Base-by-base conservation (phyloP, 176 grass and related monocot species). In the Oryza nivara region DNA sequence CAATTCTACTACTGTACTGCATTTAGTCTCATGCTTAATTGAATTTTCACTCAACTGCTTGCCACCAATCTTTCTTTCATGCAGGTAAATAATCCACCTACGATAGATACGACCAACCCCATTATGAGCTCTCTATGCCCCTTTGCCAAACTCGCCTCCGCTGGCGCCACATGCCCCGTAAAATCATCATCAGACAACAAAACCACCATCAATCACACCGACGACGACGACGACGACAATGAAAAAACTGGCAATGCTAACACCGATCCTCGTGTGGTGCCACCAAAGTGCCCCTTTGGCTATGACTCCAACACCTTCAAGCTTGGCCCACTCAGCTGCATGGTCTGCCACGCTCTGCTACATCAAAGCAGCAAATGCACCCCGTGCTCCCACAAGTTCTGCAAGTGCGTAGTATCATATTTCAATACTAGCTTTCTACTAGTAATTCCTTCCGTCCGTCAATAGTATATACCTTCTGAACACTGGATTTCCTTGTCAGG, bases 281-380 rank as follows among this genome's bases (percentile, higher is more conserved):
- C 91, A 35, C 73, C 96, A 26, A 99, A 96, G 70, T 99, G 96
- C 82, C 96, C 93, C 13, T 99, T 92, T 43, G 96, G 96, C 68
- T 99, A 94, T 34, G 96, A 96, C 67, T 96, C 93, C 26, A 89
- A 96, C 34, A 99, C 85, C 0, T 99, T 99, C 75, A 99, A 99
- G 85, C 80, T 99, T 14, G 96, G 96, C 1, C 96, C 96, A 10
- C 91, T 99, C 34, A 99, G 96, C 88, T 99, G 96, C 91, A 96
- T 99, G 89, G 70, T 99, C 54, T 99, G 91, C 80, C 83, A 94
- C 77, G 90, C 93, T 0, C 83, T 99, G 77, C 93, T 94, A 69
- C 88, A 89, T 71, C 78, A 94, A 48, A 95, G 89, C 74, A 94
- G 96, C 84, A 92, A 92, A 84, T 99, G 96, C 79, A 71, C 56